phyloP scores from a whole-genome alignment of 2,329 filamentous ascomycete species.

The Fonsecaea erecta region DNA sequence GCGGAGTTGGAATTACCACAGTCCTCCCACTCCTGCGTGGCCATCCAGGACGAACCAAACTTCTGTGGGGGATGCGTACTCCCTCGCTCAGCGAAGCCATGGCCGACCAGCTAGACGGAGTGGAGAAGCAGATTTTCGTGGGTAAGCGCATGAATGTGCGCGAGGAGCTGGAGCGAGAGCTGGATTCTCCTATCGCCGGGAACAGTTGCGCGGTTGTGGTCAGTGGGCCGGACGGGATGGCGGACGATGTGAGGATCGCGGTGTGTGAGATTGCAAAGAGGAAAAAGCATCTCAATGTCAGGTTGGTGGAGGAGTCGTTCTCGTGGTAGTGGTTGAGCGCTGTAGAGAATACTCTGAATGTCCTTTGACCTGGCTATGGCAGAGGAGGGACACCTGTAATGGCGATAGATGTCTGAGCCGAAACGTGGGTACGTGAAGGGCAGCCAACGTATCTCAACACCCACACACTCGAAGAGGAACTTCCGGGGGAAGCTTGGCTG shows the following conservation, averaged over 20 bases:
- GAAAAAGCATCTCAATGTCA: conserved; percentile 32
- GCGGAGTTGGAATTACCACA: conserved; percentile 57
- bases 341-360: no score
- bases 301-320: conserved; percentile 41
- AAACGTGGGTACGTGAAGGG: no score
- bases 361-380: no score
- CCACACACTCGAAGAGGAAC: no score
- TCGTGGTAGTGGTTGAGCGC: conserved; percentile 31
- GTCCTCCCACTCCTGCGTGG: conserved; percentile 42
- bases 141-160: conserved; percentile 43
- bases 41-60: conserved; percentile 40
- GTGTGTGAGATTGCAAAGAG: conserved; percentile 36
- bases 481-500: no score
- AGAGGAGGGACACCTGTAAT: no score
- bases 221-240: conserved; percentile 48
- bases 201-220: conserved; percentile 46
- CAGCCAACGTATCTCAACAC: no score
- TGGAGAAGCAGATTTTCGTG: conserved; percentile 46
- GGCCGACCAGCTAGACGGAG: conserved; percentile 34
- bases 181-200: conserved; percentile 8
- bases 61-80: conserved; percentile 12
- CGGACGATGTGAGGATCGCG: conserved; percentile 47
- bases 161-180: conserved; percentile 40
- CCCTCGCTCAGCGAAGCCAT: conserved; percentile 41
- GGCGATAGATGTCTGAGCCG: no score